Evolutionary conservation across 179 eudicot species (phyloP).

Genomic region (Beta corolliflora): DNA sequence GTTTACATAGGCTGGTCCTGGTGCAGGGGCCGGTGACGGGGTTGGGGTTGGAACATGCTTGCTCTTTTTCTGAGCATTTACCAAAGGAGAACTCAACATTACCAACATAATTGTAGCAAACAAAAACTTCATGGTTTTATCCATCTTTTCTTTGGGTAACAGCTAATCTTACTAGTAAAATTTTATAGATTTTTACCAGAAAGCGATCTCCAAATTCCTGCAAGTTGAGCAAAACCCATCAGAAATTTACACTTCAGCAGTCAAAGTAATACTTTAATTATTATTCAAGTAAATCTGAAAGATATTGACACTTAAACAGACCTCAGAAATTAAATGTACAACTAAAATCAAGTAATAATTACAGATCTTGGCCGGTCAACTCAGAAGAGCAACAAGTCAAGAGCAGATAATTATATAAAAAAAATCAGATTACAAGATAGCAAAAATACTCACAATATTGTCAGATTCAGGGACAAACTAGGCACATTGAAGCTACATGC

Average conservation of each 20-base stretch:
- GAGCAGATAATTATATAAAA: too few relatives aligned
- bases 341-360: background rate
- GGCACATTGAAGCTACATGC: constrained; percentile 16
- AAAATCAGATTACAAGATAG: background rate
- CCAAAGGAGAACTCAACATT: constrained; percentile 36
- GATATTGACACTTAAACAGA: background rate
- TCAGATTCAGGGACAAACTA: background rate
- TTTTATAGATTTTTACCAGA: background rate
- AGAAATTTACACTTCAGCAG: constrained; percentile 11
- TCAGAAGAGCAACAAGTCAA: background rate
- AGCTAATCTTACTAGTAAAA: background rate
- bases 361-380: constrained; percentile 27
- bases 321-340: background rate
- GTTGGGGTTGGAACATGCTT: constrained; percentile 28
- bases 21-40: constrained; percentile 79
- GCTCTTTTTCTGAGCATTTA: constrained; percentile 39
- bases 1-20: constrained; percentile 65
- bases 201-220: constrained; percentile 37
- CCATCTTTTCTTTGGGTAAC: constrained; percentile 27
- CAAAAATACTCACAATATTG: background rate
- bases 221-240: constrained; percentile 29
- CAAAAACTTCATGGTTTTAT: constrained; percentile 27
- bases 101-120: constrained; percentile 40
- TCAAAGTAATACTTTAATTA: background rate
- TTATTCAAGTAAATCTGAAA: background rate